Evolutionary conservation across 345 rosid species (phyloP), one percentile per base, ranked within the genome.

Genomic region (Pistacia vera): DNA sequence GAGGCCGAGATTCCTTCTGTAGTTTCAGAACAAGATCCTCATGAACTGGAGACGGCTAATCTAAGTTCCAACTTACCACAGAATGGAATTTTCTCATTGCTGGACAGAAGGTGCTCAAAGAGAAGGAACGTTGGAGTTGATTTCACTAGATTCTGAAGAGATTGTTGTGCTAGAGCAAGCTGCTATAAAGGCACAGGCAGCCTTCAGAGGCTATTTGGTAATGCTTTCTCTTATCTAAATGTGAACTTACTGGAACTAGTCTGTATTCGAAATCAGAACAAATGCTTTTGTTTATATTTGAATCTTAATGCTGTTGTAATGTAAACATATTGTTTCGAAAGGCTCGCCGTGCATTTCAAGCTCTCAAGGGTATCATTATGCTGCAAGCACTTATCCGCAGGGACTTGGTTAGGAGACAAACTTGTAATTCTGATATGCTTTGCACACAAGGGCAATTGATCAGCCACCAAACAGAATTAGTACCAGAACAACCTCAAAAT

Each of bases 371-470:
- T 61, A 79, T 82, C 8, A 85, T 86, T 28, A 80, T 83, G 81
- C 75, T 86, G 75, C 87, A 86, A 67, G 81, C 89, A 14, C 54
- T 84, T 78, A 75, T 86, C 62, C 82, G 89, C 28, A 87, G 89
- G 56, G 87, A 86, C 75, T 70, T 82, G 65, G 84, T 86, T 30
- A 82, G 86, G 76, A 84, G 82, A 62, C 86, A 80, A 66, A 84
- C 86, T 66, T 28, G 2, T 28, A 75, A 73, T 74, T 77, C 80
- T 0, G 78, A 87, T 36, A 58, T 82, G 18, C 76, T 63, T 44
- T 73, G 84, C 54, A 35, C 51, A 54, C 69, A 62, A 30, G 73
- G 55, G 57, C 52, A 49, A 49, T 13, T 8, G 52, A 13, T 33
- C 38, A 30, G 71, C 66, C 51, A 55, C 18, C 56, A 54, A 51